These are phyloP conservation scores for Microdochium bolleyi DNA, from an alignment of 2,329 filamentous ascomycete genomes.

Conservation along the genomic window DNA sequence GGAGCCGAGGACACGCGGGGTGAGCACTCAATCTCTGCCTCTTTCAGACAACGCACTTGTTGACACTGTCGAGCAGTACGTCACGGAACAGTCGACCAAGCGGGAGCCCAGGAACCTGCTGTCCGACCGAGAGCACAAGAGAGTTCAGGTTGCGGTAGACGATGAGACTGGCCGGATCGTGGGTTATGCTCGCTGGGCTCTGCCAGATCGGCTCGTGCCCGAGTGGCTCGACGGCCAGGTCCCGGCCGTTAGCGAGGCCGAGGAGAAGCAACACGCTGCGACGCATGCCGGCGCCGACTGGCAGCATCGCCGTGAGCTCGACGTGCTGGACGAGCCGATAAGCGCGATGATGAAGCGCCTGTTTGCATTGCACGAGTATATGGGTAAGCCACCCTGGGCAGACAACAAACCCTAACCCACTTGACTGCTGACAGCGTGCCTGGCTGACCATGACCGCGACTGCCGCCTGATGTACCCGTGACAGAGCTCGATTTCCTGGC, in stretches of 20 bases:
- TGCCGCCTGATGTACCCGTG: background rate
- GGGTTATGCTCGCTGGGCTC: constrained; percentile 13
- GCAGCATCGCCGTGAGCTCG: constrained; percentile 3
- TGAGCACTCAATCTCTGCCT: no score
- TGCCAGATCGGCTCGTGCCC: constrained; percentile 6
- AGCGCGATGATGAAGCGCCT: constrained; percentile 4
- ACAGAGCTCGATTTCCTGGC: constrained; percentile 16
- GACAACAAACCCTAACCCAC: background rate
- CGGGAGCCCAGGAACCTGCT: constrained; percentile 10
- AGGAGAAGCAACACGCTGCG: constrained; percentile 5
- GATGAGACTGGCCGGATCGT: constrained; percentile 10
- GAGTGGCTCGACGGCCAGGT: constrained; percentile 10
- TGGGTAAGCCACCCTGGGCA: constrained; percentile 8
- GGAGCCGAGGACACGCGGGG: constrained; percentile 4
- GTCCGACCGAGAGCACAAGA: constrained; percentile 6
- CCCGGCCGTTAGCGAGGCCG: constrained; percentile 6
- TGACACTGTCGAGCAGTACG: no score
- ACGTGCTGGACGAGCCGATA: constrained; percentile 6
- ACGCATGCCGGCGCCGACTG: constrained; percentile 6
- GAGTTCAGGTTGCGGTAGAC: constrained; percentile 14
- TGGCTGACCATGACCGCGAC: background rate
- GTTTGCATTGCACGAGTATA: constrained; percentile 5
- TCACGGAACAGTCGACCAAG: constrained; percentile 6
- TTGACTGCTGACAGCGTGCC: background rate
- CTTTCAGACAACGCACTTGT: no score